These are phyloP conservation scores for Vanilla planifolia DNA, from an alignment of 106 monocot species.

Conservation along the genomic window DNA sequence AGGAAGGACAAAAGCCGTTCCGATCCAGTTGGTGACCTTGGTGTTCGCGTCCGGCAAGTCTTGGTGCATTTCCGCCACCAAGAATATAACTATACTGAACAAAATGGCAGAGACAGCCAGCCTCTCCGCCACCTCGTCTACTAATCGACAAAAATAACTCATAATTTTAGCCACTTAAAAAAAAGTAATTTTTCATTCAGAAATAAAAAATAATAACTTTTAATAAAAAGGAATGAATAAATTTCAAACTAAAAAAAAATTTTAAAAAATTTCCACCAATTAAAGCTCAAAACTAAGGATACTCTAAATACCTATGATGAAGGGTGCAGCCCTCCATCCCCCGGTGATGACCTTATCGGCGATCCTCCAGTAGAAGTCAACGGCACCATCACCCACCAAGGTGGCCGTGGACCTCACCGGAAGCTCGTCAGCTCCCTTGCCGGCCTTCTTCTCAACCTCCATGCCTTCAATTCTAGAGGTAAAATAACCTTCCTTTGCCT, in stretches of 20 bases:
- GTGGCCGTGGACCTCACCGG: background rate
- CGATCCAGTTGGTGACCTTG: constrained; percentile 21
- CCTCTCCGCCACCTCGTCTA: constrained; percentile 44
- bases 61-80: constrained; percentile 13
- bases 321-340: constrained; percentile 27
- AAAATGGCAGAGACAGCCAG: constrained; percentile 37
- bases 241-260: too few species aligned
- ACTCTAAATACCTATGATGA: constrained; percentile 34
- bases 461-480: too few species aligned
- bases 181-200: too few species aligned
- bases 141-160: too few species aligned
- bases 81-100: constrained; percentile 23
- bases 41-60: constrained; percentile 8
- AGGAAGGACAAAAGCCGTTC: constrained; percentile 20
- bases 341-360: constrained; percentile 21
- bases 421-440: background rate
- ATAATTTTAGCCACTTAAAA: too few species aligned
- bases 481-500: too few species aligned
- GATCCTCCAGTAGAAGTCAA: constrained; percentile 13
- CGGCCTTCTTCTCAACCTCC: background rate
- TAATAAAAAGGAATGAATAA: too few species aligned
- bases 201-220: too few species aligned
- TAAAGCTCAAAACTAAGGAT: too few species aligned
- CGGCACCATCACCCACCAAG: constrained; percentile 16
- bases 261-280: too few species aligned